Conservation (phyloP, 371 early-diverging fungal species). For the Mortierella sp. region DNA sequence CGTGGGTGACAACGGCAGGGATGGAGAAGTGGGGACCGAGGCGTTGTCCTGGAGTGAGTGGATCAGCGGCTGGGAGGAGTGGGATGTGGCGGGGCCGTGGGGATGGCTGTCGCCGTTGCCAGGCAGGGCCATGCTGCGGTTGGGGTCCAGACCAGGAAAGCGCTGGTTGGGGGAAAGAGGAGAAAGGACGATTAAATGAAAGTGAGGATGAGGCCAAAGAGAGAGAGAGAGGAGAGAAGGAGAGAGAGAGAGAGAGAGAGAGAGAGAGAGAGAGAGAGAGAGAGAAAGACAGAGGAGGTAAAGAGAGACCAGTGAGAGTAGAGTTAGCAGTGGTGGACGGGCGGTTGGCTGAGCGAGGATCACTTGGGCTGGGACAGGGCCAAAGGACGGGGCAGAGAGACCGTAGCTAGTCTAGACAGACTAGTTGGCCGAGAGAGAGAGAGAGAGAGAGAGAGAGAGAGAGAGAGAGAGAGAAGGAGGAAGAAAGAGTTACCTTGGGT, state of each 20-base stretch:
- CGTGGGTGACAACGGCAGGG: constrained; percentile 16
- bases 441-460: constrained; percentile 3
- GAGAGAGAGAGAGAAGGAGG: constrained; percentile 1
- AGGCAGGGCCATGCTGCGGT: constrained; percentile 31
- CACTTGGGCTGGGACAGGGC: no score
- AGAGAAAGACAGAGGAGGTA: not conserved
- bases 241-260: not conserved
- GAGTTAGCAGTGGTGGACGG: no score
- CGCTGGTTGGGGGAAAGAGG: not conserved
- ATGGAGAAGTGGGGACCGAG: not conserved
- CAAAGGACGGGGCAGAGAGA: no score
- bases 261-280: not conserved
- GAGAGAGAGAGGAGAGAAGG: not conserved
- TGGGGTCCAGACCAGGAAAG: no score
- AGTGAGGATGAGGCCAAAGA: not conserved
- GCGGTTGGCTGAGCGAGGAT: no score
- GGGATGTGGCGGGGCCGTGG: not conserved
- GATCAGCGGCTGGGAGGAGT: no score
- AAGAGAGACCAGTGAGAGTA: no score
- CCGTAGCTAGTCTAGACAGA: no score
- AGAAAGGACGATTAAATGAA: not conserved
- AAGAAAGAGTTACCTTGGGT: no score
- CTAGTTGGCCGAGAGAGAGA: constrained; percentile 2
- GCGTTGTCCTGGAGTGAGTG: no score
- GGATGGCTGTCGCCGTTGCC: constrained; percentile 21